These are phyloP conservation scores for Metschnikowia noctiluminum DNA, from an alignment of 805 yeast species.

Conservation along the genomic window DNA sequence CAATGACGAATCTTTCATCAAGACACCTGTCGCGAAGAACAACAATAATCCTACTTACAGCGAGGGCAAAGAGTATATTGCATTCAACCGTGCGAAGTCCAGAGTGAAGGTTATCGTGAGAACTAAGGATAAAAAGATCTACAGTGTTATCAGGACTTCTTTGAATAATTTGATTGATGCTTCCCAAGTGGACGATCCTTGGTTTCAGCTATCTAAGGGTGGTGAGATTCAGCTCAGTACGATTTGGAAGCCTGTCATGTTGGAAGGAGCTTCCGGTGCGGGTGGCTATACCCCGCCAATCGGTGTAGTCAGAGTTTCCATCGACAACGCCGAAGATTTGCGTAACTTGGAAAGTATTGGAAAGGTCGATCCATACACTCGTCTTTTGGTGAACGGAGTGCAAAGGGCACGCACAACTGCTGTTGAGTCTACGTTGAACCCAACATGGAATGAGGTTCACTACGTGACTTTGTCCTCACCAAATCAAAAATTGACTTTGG, in stretches of 20 bases:
- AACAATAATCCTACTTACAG: conserved; percentile 68
- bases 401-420: conserved; percentile 76
- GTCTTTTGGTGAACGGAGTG: conserved; percentile 73
- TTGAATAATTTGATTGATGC: conserved; percentile 70
- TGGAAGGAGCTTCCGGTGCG: conserved; percentile 63
- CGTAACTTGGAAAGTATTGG: conserved; percentile 87
- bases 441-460: conserved; percentile 80
- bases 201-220: conserved; percentile 71
- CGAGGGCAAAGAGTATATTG: conserved; percentile 59
- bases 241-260: conserved; percentile 81
- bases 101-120: conserved; percentile 66
- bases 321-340: conserved; percentile 69
- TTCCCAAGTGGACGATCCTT: conserved; percentile 68
- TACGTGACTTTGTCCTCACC: conserved; percentile 82
- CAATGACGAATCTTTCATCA: conserved; percentile 49
- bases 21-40: conserved; percentile 57
- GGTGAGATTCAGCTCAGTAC: conserved; percentile 74
- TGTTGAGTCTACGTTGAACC: conserved; percentile 62
- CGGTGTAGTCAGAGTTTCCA: conserved; percentile 77
- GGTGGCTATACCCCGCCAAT: conserved; percentile 91
- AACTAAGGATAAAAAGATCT: conserved; percentile 50
- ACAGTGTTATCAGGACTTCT: conserved; percentile 58
- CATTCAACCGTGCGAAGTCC: conserved; percentile 68
- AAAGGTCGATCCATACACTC: conserved; percentile 86
- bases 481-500: conserved; percentile 77